Evolutionary conservation across 192 early-diverging fungal species (phyloP).

Genomic region (Podila minutissima): DNA sequence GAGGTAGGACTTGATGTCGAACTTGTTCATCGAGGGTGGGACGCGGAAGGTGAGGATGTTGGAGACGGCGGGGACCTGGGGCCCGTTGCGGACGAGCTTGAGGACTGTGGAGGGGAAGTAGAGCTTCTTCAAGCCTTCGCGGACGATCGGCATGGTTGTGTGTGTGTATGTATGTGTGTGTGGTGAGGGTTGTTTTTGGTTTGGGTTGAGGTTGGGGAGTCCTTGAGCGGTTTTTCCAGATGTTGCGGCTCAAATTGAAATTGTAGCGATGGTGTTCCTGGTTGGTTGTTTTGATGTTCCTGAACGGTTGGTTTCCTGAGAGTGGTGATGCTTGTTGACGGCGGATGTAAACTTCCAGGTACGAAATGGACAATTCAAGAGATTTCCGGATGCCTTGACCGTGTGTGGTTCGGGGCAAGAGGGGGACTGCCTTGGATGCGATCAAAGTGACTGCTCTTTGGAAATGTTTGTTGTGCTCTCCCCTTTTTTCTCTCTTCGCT

Average conservation of each 20-base stretch:
- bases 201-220: background rate
- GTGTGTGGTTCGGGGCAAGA: too few relatives aligned
- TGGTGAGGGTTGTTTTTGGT: background rate
- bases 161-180: conserved; percentile 1
- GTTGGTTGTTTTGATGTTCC: background rate
- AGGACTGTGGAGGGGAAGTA: conserved; percentile 91
- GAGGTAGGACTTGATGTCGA: conserved; percentile 91
- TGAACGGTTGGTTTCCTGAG: too few relatives aligned
- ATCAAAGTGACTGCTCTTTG: conserved; percentile 9
- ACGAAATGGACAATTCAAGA: too few relatives aligned
- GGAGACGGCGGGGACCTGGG: conserved; percentile 69
- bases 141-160: conserved; percentile 28
- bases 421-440: too few relatives aligned
- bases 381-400: too few relatives aligned
- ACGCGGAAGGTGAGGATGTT: conserved; percentile 94
- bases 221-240: background rate
- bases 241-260: background rate
- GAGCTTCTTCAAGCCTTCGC: conserved; percentile 67
- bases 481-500: conserved; percentile 7
- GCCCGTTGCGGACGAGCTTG: conserved; percentile 76
- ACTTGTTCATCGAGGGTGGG: conserved; percentile 90
- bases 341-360: too few relatives aligned
- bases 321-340: too few relatives aligned
- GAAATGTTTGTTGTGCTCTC: background rate
- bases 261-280: background rate